These are phyloP conservation scores for Sporisorium iseilematis-ciliati DNA, from an alignment of 1,284 basidiomycete genomes.

Conservation along the genomic window DNA sequence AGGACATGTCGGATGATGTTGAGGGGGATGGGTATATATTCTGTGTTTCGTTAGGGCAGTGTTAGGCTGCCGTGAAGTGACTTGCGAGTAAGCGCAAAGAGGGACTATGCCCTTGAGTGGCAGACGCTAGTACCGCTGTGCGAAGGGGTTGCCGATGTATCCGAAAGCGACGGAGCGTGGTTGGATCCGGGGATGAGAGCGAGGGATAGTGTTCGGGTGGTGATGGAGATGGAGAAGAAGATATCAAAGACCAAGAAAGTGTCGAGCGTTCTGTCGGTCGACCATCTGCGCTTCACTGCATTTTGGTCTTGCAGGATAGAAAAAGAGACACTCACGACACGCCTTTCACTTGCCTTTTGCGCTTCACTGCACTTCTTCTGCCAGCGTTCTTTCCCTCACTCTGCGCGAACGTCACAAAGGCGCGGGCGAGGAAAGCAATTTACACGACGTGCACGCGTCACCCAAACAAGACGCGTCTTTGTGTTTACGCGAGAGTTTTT, in stretches of 20 bases:
- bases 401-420: slow-evolving; percentile 1
- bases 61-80: too few species aligned
- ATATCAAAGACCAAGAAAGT: background rate
- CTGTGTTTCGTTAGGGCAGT: background rate
- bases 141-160: background rate
- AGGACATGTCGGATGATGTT: slow-evolving; percentile 26
- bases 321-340: slow-evolving; percentile 6
- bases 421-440: slow-evolving; percentile 17
- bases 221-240: background rate
- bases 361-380: background rate
- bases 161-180: background rate
- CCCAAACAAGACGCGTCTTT: slow-evolving; percentile 15
- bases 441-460: slow-evolving; percentile 33
- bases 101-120: background rate
- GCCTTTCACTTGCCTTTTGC: background rate
- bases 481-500: background rate
- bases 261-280: background rate
- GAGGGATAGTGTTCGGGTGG: background rate
- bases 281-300: slow-evolving; percentile 1
- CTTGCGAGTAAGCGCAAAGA: background rate
- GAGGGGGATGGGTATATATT: slow-evolving; percentile 7
- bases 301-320: background rate
- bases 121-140: background rate
- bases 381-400: background rate
- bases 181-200: background rate